phyloP scores from a whole-genome alignment of 176 grass and related monocot species.

The Puya raimondii region DNA sequence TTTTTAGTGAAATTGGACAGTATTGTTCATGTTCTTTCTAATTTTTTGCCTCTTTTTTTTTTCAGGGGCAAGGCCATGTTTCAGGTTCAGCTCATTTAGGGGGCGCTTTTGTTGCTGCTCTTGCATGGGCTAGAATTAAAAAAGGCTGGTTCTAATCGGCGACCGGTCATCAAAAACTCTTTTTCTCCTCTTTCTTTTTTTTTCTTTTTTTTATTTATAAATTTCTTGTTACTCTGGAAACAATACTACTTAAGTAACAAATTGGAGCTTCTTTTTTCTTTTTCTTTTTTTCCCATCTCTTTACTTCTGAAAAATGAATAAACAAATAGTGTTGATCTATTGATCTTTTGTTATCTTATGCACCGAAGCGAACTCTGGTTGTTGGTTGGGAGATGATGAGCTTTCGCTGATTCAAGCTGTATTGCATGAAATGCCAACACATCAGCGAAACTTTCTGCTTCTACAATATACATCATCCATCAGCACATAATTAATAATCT shows the following conservation, averaged over 20 bases:
- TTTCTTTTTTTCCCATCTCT: too few species aligned
- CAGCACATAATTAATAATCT: too few species aligned
- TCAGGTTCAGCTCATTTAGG: conserved; percentile 65
- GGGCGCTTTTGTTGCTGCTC: conserved; percentile 50
- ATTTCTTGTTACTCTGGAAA: background rate
- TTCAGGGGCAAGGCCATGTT: conserved; percentile 40
- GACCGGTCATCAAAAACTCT: background rate
- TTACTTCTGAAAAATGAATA: too few species aligned
- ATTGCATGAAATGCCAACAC: too few species aligned
- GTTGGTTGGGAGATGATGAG: too few species aligned
- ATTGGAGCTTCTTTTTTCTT: background rate
- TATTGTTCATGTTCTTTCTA: background rate
- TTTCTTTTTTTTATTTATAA: background rate
- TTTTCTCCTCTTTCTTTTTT: background rate
- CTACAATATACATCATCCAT: too few species aligned
- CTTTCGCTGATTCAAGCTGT: too few species aligned
- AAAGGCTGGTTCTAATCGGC: conserved; percentile 51
- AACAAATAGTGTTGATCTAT: too few species aligned
- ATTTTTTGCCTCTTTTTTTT: conserved; percentile 8
- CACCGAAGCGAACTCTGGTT: too few species aligned
- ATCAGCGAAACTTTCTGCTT: too few species aligned
- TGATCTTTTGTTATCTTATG: too few species aligned
- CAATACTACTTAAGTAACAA: background rate
- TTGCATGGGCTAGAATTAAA: conserved; percentile 51
- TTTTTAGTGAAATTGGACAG: background rate